Base-by-base conservation (phyloP, 164 flowering plant genomes). In the Chloranthus sessilifolius region DNA sequence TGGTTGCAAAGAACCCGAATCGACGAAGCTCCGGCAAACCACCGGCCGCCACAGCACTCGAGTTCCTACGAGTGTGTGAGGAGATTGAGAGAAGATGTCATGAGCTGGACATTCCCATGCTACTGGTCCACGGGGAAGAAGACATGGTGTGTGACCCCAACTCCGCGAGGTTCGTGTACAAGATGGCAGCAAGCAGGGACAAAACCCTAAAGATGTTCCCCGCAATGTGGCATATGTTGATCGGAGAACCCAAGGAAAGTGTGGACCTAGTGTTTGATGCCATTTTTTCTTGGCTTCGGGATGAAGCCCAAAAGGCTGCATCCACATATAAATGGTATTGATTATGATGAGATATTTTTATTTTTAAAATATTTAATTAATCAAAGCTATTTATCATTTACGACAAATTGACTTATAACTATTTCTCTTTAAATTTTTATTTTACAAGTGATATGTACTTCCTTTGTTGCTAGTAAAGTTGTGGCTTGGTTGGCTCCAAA, bases 211-310 rank as follows among this genome's bases (percentile, higher is more conserved):
- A 61, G 59, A 56, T 72, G 10, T 61, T 58, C n/a, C 63, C 62
- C 0, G 80, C 74, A 4, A 66, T 72, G 74, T 69, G 77, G 74
- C 80, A 75, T 38, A 59, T 51, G 55, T 37, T 63, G 60, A 64
- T 75, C 19, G 80, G 80, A 15, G 80, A 75, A 25, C 53, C 66
- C 0, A 40, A 56, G 30, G 77, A 72, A 21, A 49, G 55, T 7
- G 74, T 64, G 0, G 72, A 72, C n/a, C 33, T 47, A 34, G 77
- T 70, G 3, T 69, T 75, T 43, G 47, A 35, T 10, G 56, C 25
- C 3, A 55, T 69, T 9, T 54, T 75, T 40, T 31, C 59, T 0
- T 75, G 80, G 80, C 49, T 75, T 0, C 30, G 27, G 34, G 67
- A 55, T 5, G 60, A 60, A 33, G 67, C 76, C 28, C 42, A 57